Base-by-base conservation (phyloP, 2,329 filamentous ascomycete genomes). In the Fusarium sp. region DNA sequence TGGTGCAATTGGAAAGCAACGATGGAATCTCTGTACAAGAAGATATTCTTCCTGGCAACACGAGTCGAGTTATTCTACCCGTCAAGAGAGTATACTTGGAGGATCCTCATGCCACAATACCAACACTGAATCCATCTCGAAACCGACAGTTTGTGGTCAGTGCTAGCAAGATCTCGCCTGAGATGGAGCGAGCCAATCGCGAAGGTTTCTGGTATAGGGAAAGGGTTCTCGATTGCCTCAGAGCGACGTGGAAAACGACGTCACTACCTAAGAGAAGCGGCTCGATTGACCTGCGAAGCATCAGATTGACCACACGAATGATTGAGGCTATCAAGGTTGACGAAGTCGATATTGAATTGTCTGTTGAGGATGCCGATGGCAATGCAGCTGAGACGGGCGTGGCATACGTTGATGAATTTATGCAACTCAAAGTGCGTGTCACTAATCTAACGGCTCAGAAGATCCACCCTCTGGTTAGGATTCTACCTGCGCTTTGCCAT, bases 121-220 rank as follows among this genome's bases (percentile, higher is more conserved):
- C 94, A 1, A 91, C 90, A 2, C 84, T 97, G 12, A 94, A 95
- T 71, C 91, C 92, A 1, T 90, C 91, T 1, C 90, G 91, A n/a
- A 91, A 94, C 76, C 88, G 94, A n/a, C 94, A 98, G 76, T 98
- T 97, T 74, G 93, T 98, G 30, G 93, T 97, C 45, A 96, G 92
- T 79, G 88, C 90, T 18, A 90, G 89, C 76, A 92, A 92, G 74
- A 88, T 94, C 59, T 91, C 92, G 0, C 92, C 93, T 0, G 93
- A 96, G 69, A 88, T 87, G 45, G 94, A 98, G 80, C 88, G 92
- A 34, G 87, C 90, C 14, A 91, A 87, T 65, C 86, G 94, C 54
- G 94, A 97, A 80, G 89, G 91, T 1, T 98, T 98, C 78, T 98
- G 94, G 94, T 97, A 94, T 79, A 89, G 94, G 18, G 92, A 97